Evolutionary conservation across 129 eudicot species (phyloP).

Genomic region (Apium graveolens): DNA sequence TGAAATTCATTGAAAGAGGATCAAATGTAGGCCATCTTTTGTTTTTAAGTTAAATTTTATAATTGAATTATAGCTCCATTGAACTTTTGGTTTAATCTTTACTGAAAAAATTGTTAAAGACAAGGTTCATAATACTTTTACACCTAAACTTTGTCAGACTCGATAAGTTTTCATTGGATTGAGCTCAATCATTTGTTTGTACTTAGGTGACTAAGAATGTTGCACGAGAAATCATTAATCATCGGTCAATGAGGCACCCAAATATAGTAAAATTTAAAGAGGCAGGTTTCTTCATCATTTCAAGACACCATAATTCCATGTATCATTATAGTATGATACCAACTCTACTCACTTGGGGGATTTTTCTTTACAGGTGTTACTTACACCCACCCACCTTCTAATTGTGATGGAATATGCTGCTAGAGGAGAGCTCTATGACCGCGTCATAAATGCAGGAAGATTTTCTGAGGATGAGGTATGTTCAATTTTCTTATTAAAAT

Average conservation of each 20-base stretch:
- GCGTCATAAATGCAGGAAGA: slow-evolving; percentile 81
- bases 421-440: slow-evolving; percentile 84
- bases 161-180: background rate
- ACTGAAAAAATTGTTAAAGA: slow-evolving; percentile 25
- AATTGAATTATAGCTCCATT: too few relatives aligned
- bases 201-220: slow-evolving; percentile 73
- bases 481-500: background rate
- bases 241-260: slow-evolving; percentile 6
- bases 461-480: slow-evolving; percentile 86
- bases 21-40: background rate
- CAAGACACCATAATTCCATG: background rate
- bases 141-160: background rate
- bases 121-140: slow-evolving; percentile 27
- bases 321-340: background rate
- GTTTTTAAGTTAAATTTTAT: too few relatives aligned
- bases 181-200: background rate
- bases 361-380: slow-evolving; percentile 41
- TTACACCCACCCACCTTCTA: slow-evolving; percentile 83
- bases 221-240: slow-evolving; percentile 80
- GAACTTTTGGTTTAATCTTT: too few relatives aligned
- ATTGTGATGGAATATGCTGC: slow-evolving; percentile 97
- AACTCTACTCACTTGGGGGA: background rate
- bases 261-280: slow-evolving; percentile 30
- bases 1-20: slow-evolving; percentile 72
- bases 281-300: slow-evolving; percentile 26